Base-by-base conservation (phyloP, 164 flowering plant genomes). In the Stephania japonica region DNA sequence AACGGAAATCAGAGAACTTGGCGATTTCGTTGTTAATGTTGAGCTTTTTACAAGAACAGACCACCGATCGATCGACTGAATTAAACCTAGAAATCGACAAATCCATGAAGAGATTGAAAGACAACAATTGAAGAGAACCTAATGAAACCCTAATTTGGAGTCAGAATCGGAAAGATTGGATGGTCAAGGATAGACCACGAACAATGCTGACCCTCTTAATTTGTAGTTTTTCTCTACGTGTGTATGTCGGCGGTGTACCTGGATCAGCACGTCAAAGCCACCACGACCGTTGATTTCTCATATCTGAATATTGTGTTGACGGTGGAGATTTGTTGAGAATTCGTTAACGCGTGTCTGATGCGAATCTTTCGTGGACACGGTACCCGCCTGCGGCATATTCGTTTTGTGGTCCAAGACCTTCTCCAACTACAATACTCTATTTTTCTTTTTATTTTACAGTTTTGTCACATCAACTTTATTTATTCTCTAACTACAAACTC, bases 101-200 rank as follows among this genome's bases (percentile, higher is more conserved):
- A 63, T n/a, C 66, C 66, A 63, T 63, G 66, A 63, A 63, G 66
- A 63, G 61, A 63, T 63, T 63, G 5, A 63, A n/a, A 21, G 27
- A 63, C 21, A 27, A 63, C 32, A 27, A 27, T 27, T 27, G 32
- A 21, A 9, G 26, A 6, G 32, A 63, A 27, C 5, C 26, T 1
- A 63, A 63, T 14, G 66, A 25, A 63, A 21, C 66, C 66, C 61
- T 53, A 53, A 16, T 4, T 53, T 16, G 21, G 19, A 53, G 21
- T 12, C 59, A 16, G 25, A 62, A 62, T 24, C 24, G 24, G 26
- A 6, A 62, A 27, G 66, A 6, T 63, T 63, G 25, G 66, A 5
- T 63, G 25, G 66, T 63, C 66, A 63, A 13, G 13, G 24, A 63
- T n/a, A 53, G 61, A 53, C 61, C 61, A 14, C 16, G 7, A 53